Evolutionary conservation across 441 rosid species (phyloP), one percentile per base, ranked within the genome.

Genomic region (Aleurites moluccanus): DNA sequence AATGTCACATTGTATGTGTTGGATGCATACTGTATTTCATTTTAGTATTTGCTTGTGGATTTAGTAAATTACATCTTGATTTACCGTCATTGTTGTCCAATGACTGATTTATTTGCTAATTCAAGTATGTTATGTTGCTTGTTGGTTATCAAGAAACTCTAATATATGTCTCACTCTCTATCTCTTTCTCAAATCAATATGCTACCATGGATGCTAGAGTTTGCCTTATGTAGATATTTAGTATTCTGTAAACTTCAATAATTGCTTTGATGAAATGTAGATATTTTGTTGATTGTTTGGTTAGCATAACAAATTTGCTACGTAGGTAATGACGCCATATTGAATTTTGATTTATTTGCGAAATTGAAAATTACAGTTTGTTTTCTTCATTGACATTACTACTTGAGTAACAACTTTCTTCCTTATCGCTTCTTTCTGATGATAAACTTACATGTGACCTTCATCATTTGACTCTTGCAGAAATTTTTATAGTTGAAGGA

Each of bases 401-500:
- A 21, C 6, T 62, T 30, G 10, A 23, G 67, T 47, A 18, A 20
- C 7, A 20, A n/a, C 28, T 56, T 23, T 56, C 27, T 56, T 56
- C 47, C 47, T 9, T 44, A 10, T 44, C 2, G 28, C 13, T 9
- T n/a, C 61, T 56, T 57, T 65, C 18, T 74, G 35, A 30, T 11
- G 11, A 9, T 61, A 13, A 50, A 38, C 38, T 21, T 33, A 59
- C 47, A 13, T 66, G 55, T 69, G 44, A 79, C 42, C 16, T 28
- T 55, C 60, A 49, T 50, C 3, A 4, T 70, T 75, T 47, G 25
- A 77, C 80, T 20, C 66, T 57, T 83, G 79, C 86, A 89, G 98
- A 96, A 87, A 93, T 91, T 82, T 93, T 88, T 81, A 96, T 96
- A 70, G 99, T 96, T 63, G 99, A 96, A 86, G 99, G 99, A 69